These are phyloP conservation scores for Thermoascus crustaceus DNA, from an alignment of 2,329 filamentous ascomycete species.

Conservation along the genomic window DNA sequence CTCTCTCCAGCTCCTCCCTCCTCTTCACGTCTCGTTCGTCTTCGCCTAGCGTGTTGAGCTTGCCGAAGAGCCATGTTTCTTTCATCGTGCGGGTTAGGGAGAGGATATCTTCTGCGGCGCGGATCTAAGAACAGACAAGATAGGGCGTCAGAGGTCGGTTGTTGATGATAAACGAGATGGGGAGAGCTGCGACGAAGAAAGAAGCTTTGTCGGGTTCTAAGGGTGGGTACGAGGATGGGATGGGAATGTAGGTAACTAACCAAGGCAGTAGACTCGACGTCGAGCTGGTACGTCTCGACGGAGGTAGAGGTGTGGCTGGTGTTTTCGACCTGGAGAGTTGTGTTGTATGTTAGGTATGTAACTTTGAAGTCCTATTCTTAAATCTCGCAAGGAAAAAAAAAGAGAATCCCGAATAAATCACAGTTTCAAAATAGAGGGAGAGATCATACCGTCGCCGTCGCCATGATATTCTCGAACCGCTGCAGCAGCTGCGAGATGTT, in stretches of 20 bases:
- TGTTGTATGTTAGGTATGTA: too few relatives aligned
- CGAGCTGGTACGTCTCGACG: constrained; percentile 50
- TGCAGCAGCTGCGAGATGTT: constrained; percentile 41
- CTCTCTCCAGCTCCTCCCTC: constrained; percentile 38
- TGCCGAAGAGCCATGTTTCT: constrained; percentile 60
- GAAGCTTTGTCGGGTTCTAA: too few relatives aligned
- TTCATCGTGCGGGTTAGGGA: constrained; percentile 55
- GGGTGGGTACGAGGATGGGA: too few relatives aligned
- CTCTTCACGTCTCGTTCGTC: constrained; percentile 33
- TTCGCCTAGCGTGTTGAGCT: constrained; percentile 49
- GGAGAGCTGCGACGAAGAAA: background rate
- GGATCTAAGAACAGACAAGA: constrained; percentile 37
- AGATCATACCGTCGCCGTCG: constrained; percentile 41
- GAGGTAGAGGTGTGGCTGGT: constrained; percentile 49
- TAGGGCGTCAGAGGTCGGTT: background rate
- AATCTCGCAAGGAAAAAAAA: constrained; percentile 3
- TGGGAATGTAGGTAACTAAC: constrained; percentile 33
- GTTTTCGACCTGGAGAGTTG: constrained; percentile 35
- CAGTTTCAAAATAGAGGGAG: constrained; percentile 2
- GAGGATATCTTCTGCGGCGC: constrained; percentile 54
- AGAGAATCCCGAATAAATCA: constrained; percentile 1
- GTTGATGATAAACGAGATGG: background rate
- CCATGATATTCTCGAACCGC: constrained; percentile 49
- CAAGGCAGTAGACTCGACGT: constrained; percentile 51
- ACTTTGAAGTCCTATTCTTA: too few relatives aligned